These are phyloP conservation scores for Aspergillus viridinutans DNA, from an alignment of 2,329 filamentous ascomycete genomes.

Conservation along the genomic window DNA sequence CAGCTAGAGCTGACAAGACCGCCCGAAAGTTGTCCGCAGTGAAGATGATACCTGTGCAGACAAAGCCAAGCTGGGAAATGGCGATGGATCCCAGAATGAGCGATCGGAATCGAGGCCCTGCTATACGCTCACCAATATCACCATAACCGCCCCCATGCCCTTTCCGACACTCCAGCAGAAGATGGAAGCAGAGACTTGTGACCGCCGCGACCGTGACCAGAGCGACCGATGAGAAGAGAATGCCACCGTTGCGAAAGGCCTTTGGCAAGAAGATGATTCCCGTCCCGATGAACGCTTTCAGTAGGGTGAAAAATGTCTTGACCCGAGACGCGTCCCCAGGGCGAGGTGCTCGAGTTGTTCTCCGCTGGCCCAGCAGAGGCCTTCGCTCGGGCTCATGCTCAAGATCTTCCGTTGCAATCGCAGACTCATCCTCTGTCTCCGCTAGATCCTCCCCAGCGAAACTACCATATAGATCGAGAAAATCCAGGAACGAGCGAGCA, in stretches of 20 bases:
- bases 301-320: slow-evolving; percentile 72
- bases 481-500: slow-evolving; percentile 60
- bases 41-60: slow-evolving; percentile 73
- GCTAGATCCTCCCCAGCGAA: slow-evolving; percentile 70
- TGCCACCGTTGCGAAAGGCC: slow-evolving; percentile 72
- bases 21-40: slow-evolving; percentile 69
- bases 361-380: slow-evolving; percentile 56
- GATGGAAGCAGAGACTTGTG: slow-evolving; percentile 67
- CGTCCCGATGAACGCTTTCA: slow-evolving; percentile 76
- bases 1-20: slow-evolving; percentile 61
- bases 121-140: slow-evolving; percentile 65
- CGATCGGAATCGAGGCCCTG: slow-evolving; percentile 58
- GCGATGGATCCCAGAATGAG: slow-evolving; percentile 67
- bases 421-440: slow-evolving; percentile 57
- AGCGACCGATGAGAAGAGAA: slow-evolving; percentile 68
- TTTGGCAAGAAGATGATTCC: slow-evolving; percentile 80
- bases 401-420: slow-evolving; percentile 6
- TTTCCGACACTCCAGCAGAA: slow-evolving; percentile 64
- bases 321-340: slow-evolving; percentile 63
- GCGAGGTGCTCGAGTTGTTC: slow-evolving; percentile 45
- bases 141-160: slow-evolving; percentile 67
- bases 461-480: slow-evolving; percentile 69
- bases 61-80: slow-evolving; percentile 72
- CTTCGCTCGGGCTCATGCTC: slow-evolving; percentile 50
- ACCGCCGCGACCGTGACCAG: slow-evolving; percentile 62